Base-by-base conservation (phyloP, 805 yeast species). In the Candida pseudoglaebosa region DNA sequence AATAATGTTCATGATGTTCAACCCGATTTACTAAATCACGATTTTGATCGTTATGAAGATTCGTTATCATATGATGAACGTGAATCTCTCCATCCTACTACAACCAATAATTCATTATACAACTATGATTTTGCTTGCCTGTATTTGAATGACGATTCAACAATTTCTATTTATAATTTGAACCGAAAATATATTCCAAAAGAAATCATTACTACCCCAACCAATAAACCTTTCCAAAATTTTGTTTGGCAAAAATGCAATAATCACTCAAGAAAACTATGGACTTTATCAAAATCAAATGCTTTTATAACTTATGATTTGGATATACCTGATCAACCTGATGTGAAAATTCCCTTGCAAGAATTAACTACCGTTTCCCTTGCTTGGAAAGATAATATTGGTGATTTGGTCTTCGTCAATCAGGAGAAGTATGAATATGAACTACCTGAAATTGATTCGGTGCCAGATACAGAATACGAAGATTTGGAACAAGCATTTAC, bases 111-210 rank as follows among this genome's bases (percentile, higher is more conserved):
- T 14, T 49, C 66, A 1, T 63, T 83, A 12, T 59, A 65, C 45
- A 75, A 75, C 41, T 78, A 88, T 12, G 83, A 82, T 47, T 70
- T 88, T 44, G 95, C 95, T 0, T 72, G 82, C 28, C 82, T 83
- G 54, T 83, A 80, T 40, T 61, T 84, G 47, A 82, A 81, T 35
- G 89, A 84, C 50, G 95, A 84, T 49, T 75, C 84, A 2, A 73
- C 77, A 21, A 70, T 84, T 4, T 78, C 82, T 35, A 71, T 87
- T 3, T 87, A 85, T 73, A 80, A 80, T 31, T 65, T 87, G 36
- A 71, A 72, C 26, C 67, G 96, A 45, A 84, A 80, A 47, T 82
- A 74, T 53, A 74, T 89, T 16, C 96, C 97, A 1, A 70, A 72
- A 7, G 88, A 82, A n/a, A 53, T 86, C 6, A 55, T 70, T 5